Evolutionary conservation across 2,329 filamentous ascomycete species (phyloP).

Genomic region (Sarocladium oryzae): DNA sequence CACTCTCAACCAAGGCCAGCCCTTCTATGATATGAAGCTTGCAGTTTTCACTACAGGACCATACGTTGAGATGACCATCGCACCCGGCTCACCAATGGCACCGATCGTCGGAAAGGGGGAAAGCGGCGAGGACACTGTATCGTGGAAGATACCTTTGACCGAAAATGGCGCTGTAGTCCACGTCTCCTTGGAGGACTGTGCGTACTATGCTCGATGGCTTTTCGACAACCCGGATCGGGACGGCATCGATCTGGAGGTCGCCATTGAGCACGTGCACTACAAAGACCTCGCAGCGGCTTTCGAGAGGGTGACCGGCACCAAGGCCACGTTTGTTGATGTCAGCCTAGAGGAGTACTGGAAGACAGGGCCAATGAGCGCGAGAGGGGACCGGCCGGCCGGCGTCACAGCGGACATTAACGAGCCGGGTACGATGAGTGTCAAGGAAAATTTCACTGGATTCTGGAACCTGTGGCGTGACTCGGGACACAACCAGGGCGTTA

Average conservation of each 20-base stretch:
- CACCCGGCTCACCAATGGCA: conserved; percentile 12
- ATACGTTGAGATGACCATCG: conserved; percentile 18
- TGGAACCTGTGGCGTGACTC: conserved; percentile 40
- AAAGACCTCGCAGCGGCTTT: conserved; percentile 11
- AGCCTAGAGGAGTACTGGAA: conserved; percentile 2
- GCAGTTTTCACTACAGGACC: conserved; percentile 16
- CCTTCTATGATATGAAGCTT: conserved; percentile 15
- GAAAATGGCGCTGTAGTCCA: conserved; percentile 12
- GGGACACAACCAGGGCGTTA: conserved; percentile 32
- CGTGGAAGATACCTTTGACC: not conserved
- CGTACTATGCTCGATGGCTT: conserved; percentile 19
- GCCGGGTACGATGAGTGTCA: conserved; percentile 29
- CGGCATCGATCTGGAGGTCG: conserved; percentile 19
- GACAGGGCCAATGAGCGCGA: not conserved
- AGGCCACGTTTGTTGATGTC: not conserved
- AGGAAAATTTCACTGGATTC: conserved; percentile 44
- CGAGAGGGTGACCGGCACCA: conserved; percentile 10
- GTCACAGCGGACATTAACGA: conserved; percentile 27
- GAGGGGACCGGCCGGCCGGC: conserved; percentile 23
- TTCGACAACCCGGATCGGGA: conserved; percentile 17
- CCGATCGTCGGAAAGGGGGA: conserved; percentile 4
- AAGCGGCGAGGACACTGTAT: not conserved
- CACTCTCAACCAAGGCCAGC: conserved; percentile 10
- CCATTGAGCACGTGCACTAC: conserved; percentile 18
- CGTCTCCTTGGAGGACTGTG: conserved; percentile 20